Percentiles rank a stretch among this genome's conserved stretches.
phyloP scores from a whole-genome alignment of 208 protist species.

The Trypanosoma rangeli region DNA sequence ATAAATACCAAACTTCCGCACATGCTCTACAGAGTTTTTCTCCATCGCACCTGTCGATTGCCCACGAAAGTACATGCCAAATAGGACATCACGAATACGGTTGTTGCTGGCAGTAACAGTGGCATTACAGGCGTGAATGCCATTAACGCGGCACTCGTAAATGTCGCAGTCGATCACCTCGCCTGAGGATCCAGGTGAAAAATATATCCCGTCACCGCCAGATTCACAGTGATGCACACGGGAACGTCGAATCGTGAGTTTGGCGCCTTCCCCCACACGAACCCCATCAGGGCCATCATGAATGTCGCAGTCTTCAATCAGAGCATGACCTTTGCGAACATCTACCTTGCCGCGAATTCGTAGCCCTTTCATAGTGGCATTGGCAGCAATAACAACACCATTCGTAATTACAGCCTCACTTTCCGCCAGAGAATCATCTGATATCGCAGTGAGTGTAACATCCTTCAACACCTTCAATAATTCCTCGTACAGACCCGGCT shows the following conservation, averaged over 20 bases:
- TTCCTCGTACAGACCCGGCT: constrained; percentile 80
- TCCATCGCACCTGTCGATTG: constrained; percentile 54
- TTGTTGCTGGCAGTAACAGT: constrained; percentile 45
- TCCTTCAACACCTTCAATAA: constrained; percentile 52
- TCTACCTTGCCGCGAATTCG: constrained; percentile 67
- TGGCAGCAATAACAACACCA: constrained; percentile 52
- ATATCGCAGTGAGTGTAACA: constrained; percentile 40
- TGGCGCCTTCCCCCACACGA: constrained; percentile 48
- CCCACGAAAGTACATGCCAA: constrained; percentile 72
- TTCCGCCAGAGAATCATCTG: constrained; percentile 32
- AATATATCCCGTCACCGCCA: constrained; percentile 82
- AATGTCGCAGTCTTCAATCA: constrained; percentile 78
- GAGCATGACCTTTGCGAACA: constrained; percentile 68
- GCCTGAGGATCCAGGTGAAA: constrained; percentile 57
- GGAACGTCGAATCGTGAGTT: constrained; percentile 49
- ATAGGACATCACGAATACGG: constrained; percentile 75
- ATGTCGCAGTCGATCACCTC: constrained; percentile 80
- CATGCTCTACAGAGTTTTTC: constrained; percentile 82
- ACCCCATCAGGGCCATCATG: constrained; percentile 76
- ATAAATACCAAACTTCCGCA: constrained; percentile 75
- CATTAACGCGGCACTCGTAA: constrained; percentile 84
- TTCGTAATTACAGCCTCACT: constrained; percentile 55
- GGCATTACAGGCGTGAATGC: constrained; percentile 58
- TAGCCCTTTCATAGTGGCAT: constrained; percentile 45
- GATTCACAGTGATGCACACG: constrained; percentile 70